These are phyloP conservation scores for Melocanna baccifera DNA, from an alignment of 176 grass and related monocot genomes.

Conservation along the genomic window DNA sequence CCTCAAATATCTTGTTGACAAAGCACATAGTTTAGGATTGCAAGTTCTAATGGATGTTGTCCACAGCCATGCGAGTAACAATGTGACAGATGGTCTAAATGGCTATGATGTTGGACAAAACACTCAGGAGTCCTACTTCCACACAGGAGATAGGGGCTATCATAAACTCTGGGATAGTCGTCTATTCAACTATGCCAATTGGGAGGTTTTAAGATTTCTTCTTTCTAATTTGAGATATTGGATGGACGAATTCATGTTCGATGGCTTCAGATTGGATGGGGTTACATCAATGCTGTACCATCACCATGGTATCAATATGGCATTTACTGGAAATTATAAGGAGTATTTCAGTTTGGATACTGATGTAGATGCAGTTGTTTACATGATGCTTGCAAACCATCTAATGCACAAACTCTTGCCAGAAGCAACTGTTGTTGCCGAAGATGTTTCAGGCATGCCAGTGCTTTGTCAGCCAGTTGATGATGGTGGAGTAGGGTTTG, in stretches of 20 bases:
- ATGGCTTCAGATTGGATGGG: slow-evolving; percentile 94
- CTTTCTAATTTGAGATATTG: slow-evolving; percentile 98
- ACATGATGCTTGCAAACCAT: slow-evolving; percentile 88
- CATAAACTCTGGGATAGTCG: slow-evolving; percentile 98
- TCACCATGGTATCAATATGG: slow-evolving; percentile 87
- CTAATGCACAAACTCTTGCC: slow-evolving; percentile 74
- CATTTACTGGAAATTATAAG: slow-evolving; percentile 69
- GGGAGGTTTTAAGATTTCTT: slow-evolving; percentile 95
- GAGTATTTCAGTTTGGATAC: slow-evolving; percentile 86
- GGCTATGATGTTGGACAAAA: slow-evolving; percentile 92
- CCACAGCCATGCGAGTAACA: slow-evolving; percentile 89
- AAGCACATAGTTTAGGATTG: slow-evolving; percentile 83
- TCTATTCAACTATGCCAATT: slow-evolving; percentile 90
- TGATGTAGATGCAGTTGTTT: slow-evolving; percentile 92
- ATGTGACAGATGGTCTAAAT: slow-evolving; percentile 84
- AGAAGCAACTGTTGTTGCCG: slow-evolving; percentile 75
- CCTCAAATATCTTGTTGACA: slow-evolving; percentile 96
- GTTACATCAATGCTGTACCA: slow-evolving; percentile 95
- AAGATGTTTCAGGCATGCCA: slow-evolving; percentile 99
- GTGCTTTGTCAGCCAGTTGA: slow-evolving; percentile 66
- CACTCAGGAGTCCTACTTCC: slow-evolving; percentile 76
- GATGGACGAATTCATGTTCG: slow-evolving; percentile 88
- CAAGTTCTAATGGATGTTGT: slow-evolving; percentile 91
- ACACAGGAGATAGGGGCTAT: slow-evolving; percentile 76
- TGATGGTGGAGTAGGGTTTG: slow-evolving; percentile 95